Base-by-base conservation (phyloP, 1,284 basidiomycete species). In the Tilletia setariae region DNA sequence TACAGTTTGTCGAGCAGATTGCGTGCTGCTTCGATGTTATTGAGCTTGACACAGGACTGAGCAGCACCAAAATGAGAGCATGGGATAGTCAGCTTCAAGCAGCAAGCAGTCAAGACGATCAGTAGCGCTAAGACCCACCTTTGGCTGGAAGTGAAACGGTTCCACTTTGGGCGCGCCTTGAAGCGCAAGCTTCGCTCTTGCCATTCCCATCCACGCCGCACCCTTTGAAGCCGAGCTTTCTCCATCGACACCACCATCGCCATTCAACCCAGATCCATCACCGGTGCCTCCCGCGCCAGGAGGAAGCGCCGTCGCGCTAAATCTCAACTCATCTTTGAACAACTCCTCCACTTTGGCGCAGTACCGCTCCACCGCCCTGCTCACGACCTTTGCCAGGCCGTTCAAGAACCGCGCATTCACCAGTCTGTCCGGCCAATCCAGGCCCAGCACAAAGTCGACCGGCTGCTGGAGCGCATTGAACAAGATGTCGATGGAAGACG, bases 401-500 rank as follows among this genome's bases (percentile, higher is more conserved):
- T 94, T 97, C 76, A 92, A 90, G 84, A 97, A 98, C 63, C 89
- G 86, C 0, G 94, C 94, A 73, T 93, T 88, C 78, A 95, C 91
- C 75, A 91, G 91, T 62, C 89, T 87, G 79, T 98, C 91, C 7
- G 91, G 89, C 95, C 96, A 98, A 73, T 93, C 88, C 47, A 99
- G 86, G 65, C 91, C 90, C 78, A 92, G 87, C 63, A 99, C 84
- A 83, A 96, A 94, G 66, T 89, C 87, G 74, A 95, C 90, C 0
- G 94, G 93, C 79, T 92, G 94, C 68, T 91, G 89, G 69, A 98
- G 86, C 0, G 94, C 97, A 68, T 93, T 93, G 78, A 98, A 97
- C 0, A 99, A 86, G 83, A 98, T 96, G 49, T 94, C 89, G 68
- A 99, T 94, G 0, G 94, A 98, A 46, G 93, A 94, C 79, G 93